phyloP scores from a whole-genome alignment of 441 rosid genomes.

The Euphorbia celastroides region DNA sequence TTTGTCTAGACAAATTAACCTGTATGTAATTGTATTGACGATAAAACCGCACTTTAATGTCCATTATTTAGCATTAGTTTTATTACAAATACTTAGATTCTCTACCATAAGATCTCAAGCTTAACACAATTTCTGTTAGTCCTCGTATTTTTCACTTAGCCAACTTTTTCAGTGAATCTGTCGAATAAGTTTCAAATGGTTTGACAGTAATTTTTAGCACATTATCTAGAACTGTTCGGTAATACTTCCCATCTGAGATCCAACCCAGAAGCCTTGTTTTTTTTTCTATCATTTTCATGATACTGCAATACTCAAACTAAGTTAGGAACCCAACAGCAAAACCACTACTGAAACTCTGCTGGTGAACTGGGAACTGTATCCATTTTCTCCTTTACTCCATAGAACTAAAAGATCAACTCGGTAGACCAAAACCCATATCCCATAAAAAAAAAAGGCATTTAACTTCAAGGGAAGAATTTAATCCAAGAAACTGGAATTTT shows the following conservation, averaged over 20 bases:
- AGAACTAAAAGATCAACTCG: constrained; percentile 2
- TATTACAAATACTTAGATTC: too few relatives aligned
- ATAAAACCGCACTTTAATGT: too few relatives aligned
- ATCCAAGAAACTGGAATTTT: neutral
- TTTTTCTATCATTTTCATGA: constrained; percentile 31
- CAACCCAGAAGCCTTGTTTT: constrained; percentile 61
- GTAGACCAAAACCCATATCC: neutral
- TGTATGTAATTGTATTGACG: too few relatives aligned
- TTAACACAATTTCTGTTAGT: constrained; percentile 81
- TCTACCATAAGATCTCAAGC: constrained; percentile 78
- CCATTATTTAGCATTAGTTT: too few relatives aligned
- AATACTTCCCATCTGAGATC: constrained; percentile 72
- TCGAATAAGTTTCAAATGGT: constrained; percentile 54
- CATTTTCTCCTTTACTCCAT: constrained; percentile 40
- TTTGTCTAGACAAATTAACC: too few relatives aligned
- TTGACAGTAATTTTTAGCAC: constrained; percentile 76
- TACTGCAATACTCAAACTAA: constrained; percentile 32
- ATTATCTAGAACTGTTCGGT: constrained; percentile 69
- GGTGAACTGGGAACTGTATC: constrained; percentile 23
- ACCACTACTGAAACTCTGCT: constrained; percentile 24
- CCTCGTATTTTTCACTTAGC: constrained; percentile 74
- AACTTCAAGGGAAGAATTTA: neutral
- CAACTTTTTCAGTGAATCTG: constrained; percentile 51
- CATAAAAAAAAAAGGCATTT: neutral
- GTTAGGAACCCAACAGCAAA: constrained; percentile 39